A percentile compares a stretch with the other conserved stretches of the same genome.
phyloP scores from a whole-genome alignment of 306 rosid genomes.

The Trichosanthes cucumerina region DNA sequence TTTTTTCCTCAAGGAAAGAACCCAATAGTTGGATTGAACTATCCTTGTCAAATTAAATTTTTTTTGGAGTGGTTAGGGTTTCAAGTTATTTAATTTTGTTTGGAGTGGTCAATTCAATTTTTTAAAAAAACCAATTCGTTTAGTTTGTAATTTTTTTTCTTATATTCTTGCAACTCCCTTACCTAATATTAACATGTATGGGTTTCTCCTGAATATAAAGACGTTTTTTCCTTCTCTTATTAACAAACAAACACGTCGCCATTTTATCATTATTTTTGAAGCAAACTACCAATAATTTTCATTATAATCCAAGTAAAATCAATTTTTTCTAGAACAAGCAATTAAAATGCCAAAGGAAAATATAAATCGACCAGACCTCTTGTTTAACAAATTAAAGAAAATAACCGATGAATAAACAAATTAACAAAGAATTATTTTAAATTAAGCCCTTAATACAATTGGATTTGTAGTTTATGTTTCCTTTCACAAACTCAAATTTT shows the following conservation, averaged over 20 bases:
- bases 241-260: not conserved
- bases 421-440: not conserved
- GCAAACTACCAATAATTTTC: not conserved
- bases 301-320: not conserved
- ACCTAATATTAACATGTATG: no score
- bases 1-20: no score
- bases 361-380: not conserved
- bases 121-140: no score
- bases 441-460: not conserved
- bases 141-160: no score
- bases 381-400: not conserved
- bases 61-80: no score
- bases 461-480: not conserved
- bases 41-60: no score
- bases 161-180: no score
- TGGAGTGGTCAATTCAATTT: no score
- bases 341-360: not conserved
- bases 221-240: not conserved
- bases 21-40: no score
- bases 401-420: not conserved
- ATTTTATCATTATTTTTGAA: not conserved
- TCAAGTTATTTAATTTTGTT: no score
- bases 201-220: not conserved
- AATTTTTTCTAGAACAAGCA: not conserved
- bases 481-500: not conserved